Base-by-base conservation (phyloP, 768 basidiomycete species). In the Pleurotus djamor region DNA sequence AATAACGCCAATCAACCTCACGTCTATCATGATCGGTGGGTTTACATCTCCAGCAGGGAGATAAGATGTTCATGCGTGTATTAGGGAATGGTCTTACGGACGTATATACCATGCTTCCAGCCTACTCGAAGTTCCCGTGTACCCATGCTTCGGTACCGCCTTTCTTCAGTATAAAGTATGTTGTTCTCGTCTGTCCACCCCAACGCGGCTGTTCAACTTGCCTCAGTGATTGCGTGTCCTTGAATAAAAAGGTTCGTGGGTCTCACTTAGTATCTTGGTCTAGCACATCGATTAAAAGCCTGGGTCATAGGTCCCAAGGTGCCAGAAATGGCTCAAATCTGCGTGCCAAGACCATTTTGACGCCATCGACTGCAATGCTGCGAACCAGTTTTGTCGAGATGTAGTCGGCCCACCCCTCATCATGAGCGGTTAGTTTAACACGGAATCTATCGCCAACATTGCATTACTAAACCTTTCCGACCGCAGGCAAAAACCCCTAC, bases 261-360 rank as follows among this genome's bases (percentile, higher is more conserved):
- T 41, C 9, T 28, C 21, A 28, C 21, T n/a, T 1, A 41, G 38
- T n/a, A 41, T 41, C 4, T n/a, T 41, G 38, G 1, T n/a, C 9
- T 41, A 41, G n/a, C 38, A 10, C n/a, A 41, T 41, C n/a, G 38
- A 41, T 41, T 41, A 9, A 10, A 1, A 9, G 10, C 3, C 14
- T 55, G 12, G 9, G 9, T 7, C 14, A 1, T 41, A 89, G 86
- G 67, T 90, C 0, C 83, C 87, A 1, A 80, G 85, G 52, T 93
- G 91, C 71, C 71, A 84, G 61, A 78, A 78, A 61, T 79, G 79
- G 66, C 71, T 88, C 67, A 73, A 77, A 35, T 65, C 72, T 37
- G 74, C 78, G 47, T 94, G 91, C 65, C 73, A 87, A 12, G 81
- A 91, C 47, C 70, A 74, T 8, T 85, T 84, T 58, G 90, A 95